Percentiles rank a stretch among this genome's conserved stretches.
Evolutionary conservation across 345 rosid genomes (phyloP).

Genomic region (Brassica napus): DNA sequence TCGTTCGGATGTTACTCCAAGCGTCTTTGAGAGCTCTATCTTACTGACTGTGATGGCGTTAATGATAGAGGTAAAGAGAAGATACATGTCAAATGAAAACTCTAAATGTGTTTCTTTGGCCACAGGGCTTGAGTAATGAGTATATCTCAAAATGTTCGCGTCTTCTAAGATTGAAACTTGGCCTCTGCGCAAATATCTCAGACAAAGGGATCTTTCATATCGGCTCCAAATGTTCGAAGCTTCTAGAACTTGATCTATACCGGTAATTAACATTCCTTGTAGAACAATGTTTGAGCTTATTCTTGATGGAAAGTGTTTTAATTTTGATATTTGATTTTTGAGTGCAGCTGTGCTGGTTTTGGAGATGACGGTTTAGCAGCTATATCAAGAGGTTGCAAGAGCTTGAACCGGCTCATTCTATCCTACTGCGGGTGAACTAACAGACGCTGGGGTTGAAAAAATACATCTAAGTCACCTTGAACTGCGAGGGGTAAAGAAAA

Average conservation of each 20-base stretch:
- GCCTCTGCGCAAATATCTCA: constrained; percentile 67
- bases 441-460: no score
- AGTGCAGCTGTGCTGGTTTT: neutral
- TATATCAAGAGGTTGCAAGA: no score
- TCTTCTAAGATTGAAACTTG: constrained; percentile 68
- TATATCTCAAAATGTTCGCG: constrained; percentile 66
- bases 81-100: neutral
- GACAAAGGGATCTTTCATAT: constrained; percentile 69
- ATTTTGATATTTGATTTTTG: neutral
- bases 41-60: constrained; percentile 74
- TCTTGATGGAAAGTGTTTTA: neutral
- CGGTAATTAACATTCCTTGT: constrained; percentile 43
- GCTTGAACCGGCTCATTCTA: no score
- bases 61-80: constrained; percentile 62
- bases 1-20: constrained; percentile 62
- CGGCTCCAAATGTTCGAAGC: constrained; percentile 62
- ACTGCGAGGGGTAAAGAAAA: no score
- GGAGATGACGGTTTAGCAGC: no score
- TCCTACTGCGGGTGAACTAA: no score
- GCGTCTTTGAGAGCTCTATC: constrained; percentile 77
- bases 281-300: neutral
- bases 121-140: constrained; percentile 60
- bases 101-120: neutral
- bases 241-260: constrained; percentile 79
- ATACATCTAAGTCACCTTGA: no score